Conservation (phyloP, 192 early-diverging fungal genomes). For the Geranomyces michiganensis region DNA sequence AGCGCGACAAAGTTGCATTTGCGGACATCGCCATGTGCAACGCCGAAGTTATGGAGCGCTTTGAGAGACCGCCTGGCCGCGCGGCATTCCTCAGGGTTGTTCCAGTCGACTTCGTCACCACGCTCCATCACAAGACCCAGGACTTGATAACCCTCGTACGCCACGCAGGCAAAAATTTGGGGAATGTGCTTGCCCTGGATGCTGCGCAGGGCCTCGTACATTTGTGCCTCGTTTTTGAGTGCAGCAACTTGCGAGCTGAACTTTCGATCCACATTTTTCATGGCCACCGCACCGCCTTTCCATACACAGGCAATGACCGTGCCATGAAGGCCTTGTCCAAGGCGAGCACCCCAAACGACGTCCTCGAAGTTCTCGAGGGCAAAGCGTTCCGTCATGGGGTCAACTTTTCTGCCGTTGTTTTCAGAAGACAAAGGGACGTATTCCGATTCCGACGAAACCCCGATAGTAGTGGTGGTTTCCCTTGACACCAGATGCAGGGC, state of each 20-base stretch:
- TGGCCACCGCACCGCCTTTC: background rate
- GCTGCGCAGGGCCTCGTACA: conserved; percentile 6
- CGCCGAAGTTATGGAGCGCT: background rate
- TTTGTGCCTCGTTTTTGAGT: background rate
- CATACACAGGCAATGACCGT: conserved; percentile 2
- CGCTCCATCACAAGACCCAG: conserved; percentile 9
- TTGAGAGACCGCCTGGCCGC: background rate
- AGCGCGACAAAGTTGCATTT: conserved; percentile 4
- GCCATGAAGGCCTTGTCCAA: conserved; percentile 5
- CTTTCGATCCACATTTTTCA: background rate
- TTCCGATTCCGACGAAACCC: too few relatives aligned
- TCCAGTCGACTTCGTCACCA: background rate
- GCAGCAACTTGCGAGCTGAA: background rate
- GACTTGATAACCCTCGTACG: background rate
- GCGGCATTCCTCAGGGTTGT: background rate
- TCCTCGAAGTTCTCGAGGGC: background rate
- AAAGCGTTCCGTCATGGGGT: background rate
- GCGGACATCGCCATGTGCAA: conserved; percentile 5
- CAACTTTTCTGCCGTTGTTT: too few relatives aligned
- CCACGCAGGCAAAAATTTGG: background rate
- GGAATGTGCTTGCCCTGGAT: conserved; percentile 12
- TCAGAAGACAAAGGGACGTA: too few relatives aligned
- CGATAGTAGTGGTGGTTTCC: too few relatives aligned
- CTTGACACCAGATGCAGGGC: too few relatives aligned
- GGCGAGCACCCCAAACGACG: background rate